phyloP scores from a whole-genome alignment of 2,329 filamentous ascomycete species.

The Diaporthe eres region DNA sequence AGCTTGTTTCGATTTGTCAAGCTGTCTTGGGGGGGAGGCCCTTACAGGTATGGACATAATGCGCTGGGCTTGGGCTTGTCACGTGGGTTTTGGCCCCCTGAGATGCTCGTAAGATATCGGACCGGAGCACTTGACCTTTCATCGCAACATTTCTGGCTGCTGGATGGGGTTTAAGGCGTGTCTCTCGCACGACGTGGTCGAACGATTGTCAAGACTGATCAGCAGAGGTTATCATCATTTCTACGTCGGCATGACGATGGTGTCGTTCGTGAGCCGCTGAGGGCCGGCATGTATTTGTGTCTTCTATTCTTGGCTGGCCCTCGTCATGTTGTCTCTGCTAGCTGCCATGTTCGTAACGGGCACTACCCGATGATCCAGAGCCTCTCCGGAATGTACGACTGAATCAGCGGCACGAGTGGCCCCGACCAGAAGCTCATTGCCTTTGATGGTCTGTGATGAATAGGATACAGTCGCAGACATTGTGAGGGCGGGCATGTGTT shows the following conservation, averaged over 20 bases:
- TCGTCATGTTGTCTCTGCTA: slow-evolving; percentile 5
- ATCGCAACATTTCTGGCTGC: neutral
- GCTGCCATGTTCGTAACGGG: neutral
- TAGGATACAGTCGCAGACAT: neutral
- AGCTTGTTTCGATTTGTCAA: slow-evolving; percentile 28
- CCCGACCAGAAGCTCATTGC: neutral
- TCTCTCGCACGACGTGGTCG: neutral
- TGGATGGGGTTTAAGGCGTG: neutral
- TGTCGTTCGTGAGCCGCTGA: neutral
- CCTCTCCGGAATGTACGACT: neutral
- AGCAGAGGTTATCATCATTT: neutral
- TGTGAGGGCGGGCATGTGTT: neutral
- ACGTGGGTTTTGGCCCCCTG: neutral
- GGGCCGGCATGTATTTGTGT: neutral
- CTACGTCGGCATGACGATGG: neutral
- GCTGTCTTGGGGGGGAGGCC: neutral
- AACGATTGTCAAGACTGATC: neutral
- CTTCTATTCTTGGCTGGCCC: neutral
- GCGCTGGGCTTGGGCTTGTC: neutral
- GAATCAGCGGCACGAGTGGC: neutral
- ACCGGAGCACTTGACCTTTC: slow-evolving; percentile 1
- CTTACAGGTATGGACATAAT: neutral
- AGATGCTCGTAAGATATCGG: neutral
- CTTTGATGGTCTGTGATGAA: neutral
- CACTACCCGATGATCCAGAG: neutral